Evolutionary conservation across 306 rosid genomes (phyloP), one percentile per base, ranked within the genome.

Genomic region (Dryas alaskensis): DNA sequence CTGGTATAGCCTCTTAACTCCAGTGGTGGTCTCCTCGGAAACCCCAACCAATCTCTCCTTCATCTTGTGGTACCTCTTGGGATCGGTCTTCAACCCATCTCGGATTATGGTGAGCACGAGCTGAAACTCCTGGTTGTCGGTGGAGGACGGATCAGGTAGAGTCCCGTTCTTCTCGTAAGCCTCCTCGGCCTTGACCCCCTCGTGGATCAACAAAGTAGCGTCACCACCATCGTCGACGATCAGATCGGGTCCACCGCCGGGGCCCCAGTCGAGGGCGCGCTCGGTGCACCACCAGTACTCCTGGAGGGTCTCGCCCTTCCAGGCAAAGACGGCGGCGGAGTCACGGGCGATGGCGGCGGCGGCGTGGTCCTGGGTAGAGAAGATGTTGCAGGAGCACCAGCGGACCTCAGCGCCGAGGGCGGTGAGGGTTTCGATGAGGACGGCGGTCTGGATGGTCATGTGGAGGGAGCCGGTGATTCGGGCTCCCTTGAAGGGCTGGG

Each of bases 281-380:
- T 94, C 98, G 0, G 98, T 88, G 82, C 98, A 91, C 98, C 98
- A 94, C 98, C 98, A 91, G 78, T 91, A 91, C 81, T 94, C 98
- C 83, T 89, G 97, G 7, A 94, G 91, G 14, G 97, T 94, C 82
- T 94, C 98, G 0, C 98, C 98, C 78, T 91, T 94, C 97, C 98
- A 94, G 37, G 98, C 98, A 71, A 94, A 94, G 1, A 94, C 97
- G 1, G 97, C 68, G 11, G 98, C 98, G 42, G 85, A 78, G 74
- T 94, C 97, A 3, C 98, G 91, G 3, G 97, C 98, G 10, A 84
- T 91, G 52, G 91, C 98, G 19, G 98, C 92, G 40, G 98, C 98
- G 43, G 98, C 94, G 69, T 94, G 98, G 78, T 94, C 98, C 81
- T 93, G 98, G 0, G 98, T 94, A 61, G 98, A 94, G 89, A 94